These are phyloP conservation scores for Penstemon eatonii DNA, from an alignment of 257 asterid genomes.

Conservation along the genomic window DNA sequence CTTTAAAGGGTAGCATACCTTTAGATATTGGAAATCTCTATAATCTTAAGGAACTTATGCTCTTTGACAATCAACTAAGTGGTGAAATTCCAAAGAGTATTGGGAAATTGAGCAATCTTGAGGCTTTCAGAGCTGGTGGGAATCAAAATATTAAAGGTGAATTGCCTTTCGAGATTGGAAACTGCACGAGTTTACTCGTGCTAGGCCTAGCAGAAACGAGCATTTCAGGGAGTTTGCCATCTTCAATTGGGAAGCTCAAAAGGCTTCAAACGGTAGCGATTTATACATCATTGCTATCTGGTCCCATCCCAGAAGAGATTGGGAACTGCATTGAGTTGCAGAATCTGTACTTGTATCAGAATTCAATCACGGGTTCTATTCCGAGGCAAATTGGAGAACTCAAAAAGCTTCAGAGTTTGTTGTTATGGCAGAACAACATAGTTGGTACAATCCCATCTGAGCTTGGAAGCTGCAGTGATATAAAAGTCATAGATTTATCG, in stretches of 20 bases:
- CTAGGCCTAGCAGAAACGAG: constrained; percentile 89
- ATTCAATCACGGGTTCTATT: constrained; percentile 74
- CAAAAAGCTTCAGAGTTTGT: constrained; percentile 53
- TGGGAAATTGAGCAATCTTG: constrained; percentile 60
- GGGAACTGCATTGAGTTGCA: constrained; percentile 75
- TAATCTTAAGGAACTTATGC: constrained; percentile 46
- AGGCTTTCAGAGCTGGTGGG: constrained; percentile 81
- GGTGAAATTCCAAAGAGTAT: constrained; percentile 75
- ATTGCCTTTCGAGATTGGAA: constrained; percentile 78
- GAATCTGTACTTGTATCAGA: constrained; percentile 78
- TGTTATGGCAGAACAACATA: constrained; percentile 79
- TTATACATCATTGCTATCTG: constrained; percentile 69
- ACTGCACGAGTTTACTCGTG: constrained; percentile 57
- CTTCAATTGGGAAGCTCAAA: constrained; percentile 69
- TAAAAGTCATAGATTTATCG: constrained; percentile 69
- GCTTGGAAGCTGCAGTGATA: constrained; percentile 65
- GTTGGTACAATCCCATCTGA: constrained; percentile 73
- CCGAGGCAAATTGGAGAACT: constrained; percentile 64
- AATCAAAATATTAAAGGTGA: constrained; percentile 76
- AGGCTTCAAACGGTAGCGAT: constrained; percentile 78
- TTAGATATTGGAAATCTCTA: constrained; percentile 59
- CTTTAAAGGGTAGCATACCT: constrained; percentile 65
- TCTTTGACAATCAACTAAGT: constrained; percentile 76
- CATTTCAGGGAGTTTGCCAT: constrained; percentile 73
- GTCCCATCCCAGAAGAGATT: constrained; percentile 88